A percentile compares a stretch with the other conserved stretches of the same genome.
These are phyloP conservation scores for Chaetothyriales sp. DNA, from an alignment of 2,329 filamentous ascomycete species.

Conservation along the genomic window DNA sequence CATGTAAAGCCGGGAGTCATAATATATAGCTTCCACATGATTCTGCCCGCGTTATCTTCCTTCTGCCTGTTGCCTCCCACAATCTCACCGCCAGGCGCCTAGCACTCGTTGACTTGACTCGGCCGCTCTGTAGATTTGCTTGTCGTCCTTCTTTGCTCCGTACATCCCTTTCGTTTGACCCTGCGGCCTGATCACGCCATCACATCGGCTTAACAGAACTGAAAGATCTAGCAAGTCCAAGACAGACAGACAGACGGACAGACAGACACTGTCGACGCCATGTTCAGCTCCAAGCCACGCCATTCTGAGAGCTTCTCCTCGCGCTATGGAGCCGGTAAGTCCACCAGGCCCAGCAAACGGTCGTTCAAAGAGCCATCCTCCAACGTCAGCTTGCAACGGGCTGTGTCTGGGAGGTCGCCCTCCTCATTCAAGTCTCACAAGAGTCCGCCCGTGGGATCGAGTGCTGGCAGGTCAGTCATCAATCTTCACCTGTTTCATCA, in stretches of 20 bases:
- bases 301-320: constrained; percentile 25
- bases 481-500: background rate
- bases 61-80: background rate
- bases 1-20: background rate
- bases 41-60: constrained; percentile 2
- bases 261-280: background rate
- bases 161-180: background rate
- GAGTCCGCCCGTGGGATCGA: constrained; percentile 18
- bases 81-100: constrained; percentile 4
- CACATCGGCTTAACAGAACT: background rate
- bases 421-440: constrained; percentile 16
- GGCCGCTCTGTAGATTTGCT: background rate
- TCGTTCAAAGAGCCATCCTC: constrained; percentile 21
- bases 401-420: constrained; percentile 12
- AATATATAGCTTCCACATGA: constrained; percentile 1
- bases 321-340: constrained; percentile 29
- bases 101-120: constrained; percentile 1
- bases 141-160: background rate
- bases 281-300: constrained; percentile 9
- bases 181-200: background rate
- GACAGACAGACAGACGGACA: constrained; percentile 3
- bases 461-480: constrained; percentile 21
- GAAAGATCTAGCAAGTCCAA: constrained; percentile 7
- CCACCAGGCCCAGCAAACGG: constrained; percentile 21
- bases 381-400: constrained; percentile 10